Evolutionary conservation across 1,284 basidiomycete genomes (phyloP), one percentile per base, ranked within the genome.

Genomic region (Filobasidium uniguttulatum): DNA sequence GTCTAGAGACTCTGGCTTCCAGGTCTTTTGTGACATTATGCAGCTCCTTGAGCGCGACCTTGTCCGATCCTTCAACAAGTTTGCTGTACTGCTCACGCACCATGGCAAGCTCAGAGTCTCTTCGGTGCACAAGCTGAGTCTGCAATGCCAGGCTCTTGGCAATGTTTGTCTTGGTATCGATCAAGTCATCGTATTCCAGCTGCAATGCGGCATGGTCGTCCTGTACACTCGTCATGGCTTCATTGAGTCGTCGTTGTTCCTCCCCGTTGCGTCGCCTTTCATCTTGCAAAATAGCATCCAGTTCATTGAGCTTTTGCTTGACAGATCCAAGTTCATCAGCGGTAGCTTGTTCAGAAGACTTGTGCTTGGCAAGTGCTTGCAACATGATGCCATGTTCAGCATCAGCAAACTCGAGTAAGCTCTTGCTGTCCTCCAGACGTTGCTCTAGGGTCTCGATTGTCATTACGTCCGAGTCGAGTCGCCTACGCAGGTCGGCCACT

Each of bases 341-440:
- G 25, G 40, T 15, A 26, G 29, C 20, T 8, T 15, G 10, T 14
- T 26, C 25, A 14, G 25, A 23, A 23, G 40, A n/a, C 5, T 43
- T 26, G 15, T 12, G n/a, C 3, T 12, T 19, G 15, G 19, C 12
- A 15, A 43, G 22, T 9, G 49, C 35, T 22, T 50, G 31, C 5
- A 41, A 25, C 8, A 49, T 38, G 15, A 47, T 44, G 36, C 36
- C 30, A 22, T 51, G 46, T 33, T 54, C 53, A 7, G 48, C 35
- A 20, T 54, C 53, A 33, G 53, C 53, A 20, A 50, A 54, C 2
- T 37, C 26, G 8, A 54, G 49, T 35, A 51, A 44, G 15, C 53
- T 44, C 22, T 30, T 40, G 14, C 31, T 22, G 23, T 53, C 51
- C 8, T 49, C 30, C 3, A 48, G 17, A 20, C 46, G 34, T n/a